Conservation (phyloP, 331 rosid genomes). For the Acacia pycnantha region DNA sequence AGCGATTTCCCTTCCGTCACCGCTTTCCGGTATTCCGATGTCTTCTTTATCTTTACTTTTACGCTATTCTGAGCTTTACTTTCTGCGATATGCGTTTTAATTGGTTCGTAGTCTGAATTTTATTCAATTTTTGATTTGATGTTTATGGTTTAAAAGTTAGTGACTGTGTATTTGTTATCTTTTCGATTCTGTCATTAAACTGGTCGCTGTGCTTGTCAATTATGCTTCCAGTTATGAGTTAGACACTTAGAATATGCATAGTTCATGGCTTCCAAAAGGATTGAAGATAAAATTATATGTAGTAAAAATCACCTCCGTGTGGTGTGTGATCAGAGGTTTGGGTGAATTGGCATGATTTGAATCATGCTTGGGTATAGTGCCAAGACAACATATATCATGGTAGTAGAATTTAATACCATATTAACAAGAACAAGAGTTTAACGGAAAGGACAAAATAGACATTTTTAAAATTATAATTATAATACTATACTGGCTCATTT, state of each 20-base stretch:
- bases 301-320: neutral
- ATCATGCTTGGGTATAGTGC: neutral
- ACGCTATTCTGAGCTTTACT: neutral
- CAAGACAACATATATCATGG: neutral
- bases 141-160: neutral
- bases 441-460: neutral
- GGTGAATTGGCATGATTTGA: neutral
- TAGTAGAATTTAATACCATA: neutral
- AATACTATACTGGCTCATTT: neutral
- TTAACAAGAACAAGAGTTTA: neutral
- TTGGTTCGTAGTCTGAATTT: neutral
- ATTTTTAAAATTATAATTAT: neutral
- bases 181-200: neutral
- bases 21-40: conserved; percentile 46
- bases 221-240: neutral
- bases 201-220: neutral
- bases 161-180: neutral
- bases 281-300: neutral
- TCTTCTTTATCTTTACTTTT: neutral
- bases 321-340: neutral
- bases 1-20: conserved; percentile 55
- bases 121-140: neutral
- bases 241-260: neutral
- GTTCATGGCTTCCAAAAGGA: neutral
- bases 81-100: neutral